A percentile compares a stretch with the other conserved stretches of the same genome.
These are phyloP conservation scores for Phyllosticta citrichinensis DNA, from an alignment of 2,329 filamentous ascomycete genomes.

Conservation along the genomic window DNA sequence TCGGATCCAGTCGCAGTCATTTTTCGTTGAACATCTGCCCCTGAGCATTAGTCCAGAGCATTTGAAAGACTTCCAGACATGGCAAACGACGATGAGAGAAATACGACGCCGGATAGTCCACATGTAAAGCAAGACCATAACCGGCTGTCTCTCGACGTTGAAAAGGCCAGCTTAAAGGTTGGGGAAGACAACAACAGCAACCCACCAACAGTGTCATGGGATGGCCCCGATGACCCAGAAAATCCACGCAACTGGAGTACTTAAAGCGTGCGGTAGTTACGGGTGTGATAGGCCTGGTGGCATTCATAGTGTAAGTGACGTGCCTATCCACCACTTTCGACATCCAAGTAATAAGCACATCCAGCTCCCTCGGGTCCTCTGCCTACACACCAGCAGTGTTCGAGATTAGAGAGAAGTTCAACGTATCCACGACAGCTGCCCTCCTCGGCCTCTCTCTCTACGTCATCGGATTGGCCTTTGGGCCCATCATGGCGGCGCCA, in stretches of 20 bases:
- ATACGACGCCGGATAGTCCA: not conserved
- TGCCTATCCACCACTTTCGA: not conserved
- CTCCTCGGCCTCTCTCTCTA: conserved; percentile 52
- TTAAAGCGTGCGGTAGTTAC: conserved; percentile 24
- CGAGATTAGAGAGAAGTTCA: conserved; percentile 44
- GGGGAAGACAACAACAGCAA: not conserved
- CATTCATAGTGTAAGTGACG: conserved; percentile 24
- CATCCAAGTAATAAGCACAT: not conserved
- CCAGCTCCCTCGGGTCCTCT: conserved; percentile 45
- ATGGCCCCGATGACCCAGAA: conserved; percentile 23
- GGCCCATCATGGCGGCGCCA: conserved; percentile 50
- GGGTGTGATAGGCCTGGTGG: conserved; percentile 23
- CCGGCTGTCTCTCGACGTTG: not conserved
- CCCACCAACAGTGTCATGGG: conserved; percentile 14
- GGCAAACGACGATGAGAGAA: not conserved
- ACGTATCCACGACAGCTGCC: conserved; percentile 44
- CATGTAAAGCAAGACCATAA: not conserved
- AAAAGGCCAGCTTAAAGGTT: not conserved
- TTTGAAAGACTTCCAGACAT: no score
- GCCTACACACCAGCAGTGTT: conserved; percentile 41
- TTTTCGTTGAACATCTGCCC: no score
- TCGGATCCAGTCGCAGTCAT: no score
- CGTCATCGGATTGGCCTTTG: conserved; percentile 49
- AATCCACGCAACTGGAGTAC: conserved; percentile 32
- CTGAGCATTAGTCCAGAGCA: no score